Evolutionary conservation across 2,329 filamentous ascomycete genomes (phyloP).

Genomic region (Emericellopsis cladophorae): DNA sequence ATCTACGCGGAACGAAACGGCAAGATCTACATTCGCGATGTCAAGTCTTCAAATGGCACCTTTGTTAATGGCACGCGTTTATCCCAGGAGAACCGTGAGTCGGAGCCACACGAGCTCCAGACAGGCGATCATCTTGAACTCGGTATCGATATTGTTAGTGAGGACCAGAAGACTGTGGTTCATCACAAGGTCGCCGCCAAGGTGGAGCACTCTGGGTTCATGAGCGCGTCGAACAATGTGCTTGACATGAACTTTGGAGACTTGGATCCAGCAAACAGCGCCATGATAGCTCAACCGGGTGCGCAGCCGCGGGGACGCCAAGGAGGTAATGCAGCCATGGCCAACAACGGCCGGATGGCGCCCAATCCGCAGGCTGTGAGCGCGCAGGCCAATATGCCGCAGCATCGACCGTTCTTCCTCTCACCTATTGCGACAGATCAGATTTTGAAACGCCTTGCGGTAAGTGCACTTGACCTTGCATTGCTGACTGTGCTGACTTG

Average conservation of each 20-base stretch:
- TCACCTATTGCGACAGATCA: constrained; percentile 88
- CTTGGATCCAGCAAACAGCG: constrained; percentile 66
- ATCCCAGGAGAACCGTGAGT: constrained; percentile 90
- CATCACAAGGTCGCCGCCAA: constrained; percentile 97
- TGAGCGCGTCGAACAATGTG: constrained; percentile 61
- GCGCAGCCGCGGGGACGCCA: constrained; percentile 60
- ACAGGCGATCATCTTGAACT: constrained; percentile 87
- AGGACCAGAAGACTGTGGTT: constrained; percentile 96
- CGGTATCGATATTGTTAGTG: constrained; percentile 96
- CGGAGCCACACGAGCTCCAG: constrained; percentile 85
- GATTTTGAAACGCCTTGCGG: constrained; percentile 57
- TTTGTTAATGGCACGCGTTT: constrained; percentile 90
- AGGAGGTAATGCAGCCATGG: constrained; percentile 52
- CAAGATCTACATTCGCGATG: constrained; percentile 91
- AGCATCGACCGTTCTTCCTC: constrained; percentile 75
- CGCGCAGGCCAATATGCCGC: constrained; percentile 48
- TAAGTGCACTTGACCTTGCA: constrained; percentile 9
- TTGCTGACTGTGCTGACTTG: background rate
- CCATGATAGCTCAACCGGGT: constrained; percentile 58
- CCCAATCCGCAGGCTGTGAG: constrained; percentile 30
- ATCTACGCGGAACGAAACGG: constrained; percentile 79
- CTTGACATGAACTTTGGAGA: constrained; percentile 89
- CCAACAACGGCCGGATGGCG: constrained; percentile 48
- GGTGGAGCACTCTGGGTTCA: constrained; percentile 86
- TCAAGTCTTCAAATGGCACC: constrained; percentile 97